A percentile compares a stretch with the other conserved stretches of the same genome.
phyloP scores from a whole-genome alignment of 331 rosid genomes.

The Acacia concinna region DNA sequence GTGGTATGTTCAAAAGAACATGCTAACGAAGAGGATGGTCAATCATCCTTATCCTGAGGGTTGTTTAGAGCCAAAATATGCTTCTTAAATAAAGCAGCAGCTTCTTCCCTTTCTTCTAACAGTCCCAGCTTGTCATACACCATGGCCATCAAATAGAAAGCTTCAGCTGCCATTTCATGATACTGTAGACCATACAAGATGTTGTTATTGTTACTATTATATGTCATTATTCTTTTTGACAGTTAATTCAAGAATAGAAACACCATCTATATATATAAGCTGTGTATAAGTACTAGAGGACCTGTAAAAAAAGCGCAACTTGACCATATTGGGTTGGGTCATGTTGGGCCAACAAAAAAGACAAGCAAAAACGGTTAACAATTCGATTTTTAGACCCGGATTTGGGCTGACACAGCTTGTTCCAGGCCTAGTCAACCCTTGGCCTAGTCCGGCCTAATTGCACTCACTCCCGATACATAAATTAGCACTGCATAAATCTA shows the following conservation, averaged over 20 bases:
- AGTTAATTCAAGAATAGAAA: neutral
- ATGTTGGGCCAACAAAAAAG: neutral
- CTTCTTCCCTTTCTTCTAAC: slow-evolving; percentile 75
- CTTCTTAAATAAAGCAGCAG: slow-evolving; percentile 71
- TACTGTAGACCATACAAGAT: slow-evolving; percentile 49
- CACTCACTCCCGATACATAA: too few species aligned
- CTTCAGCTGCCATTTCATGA: slow-evolving; percentile 93
- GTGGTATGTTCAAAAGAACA: slow-evolving; percentile 45
- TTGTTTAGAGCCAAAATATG: slow-evolving; percentile 69
- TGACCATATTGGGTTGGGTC: neutral
- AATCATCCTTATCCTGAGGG: slow-evolving; percentile 41
- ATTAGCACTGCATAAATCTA: neutral
- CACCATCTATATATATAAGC: neutral
- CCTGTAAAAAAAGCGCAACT: neutral
- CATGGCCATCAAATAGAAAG: slow-evolving; percentile 88
- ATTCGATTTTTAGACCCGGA: neutral
- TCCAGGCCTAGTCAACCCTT: neutral
- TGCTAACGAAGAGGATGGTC: slow-evolving; percentile 42
- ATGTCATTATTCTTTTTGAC: neutral
- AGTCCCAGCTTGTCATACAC: slow-evolving; percentile 73
- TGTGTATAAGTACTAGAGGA: neutral
- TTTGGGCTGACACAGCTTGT: neutral
- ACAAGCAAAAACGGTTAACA: too few species aligned
- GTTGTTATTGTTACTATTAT: neutral
- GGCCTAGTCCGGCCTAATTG: neutral